These are phyloP conservation scores for Agrocybe pediades DNA, from an alignment of 768 basidiomycete genomes.

Conservation along the genomic window DNA sequence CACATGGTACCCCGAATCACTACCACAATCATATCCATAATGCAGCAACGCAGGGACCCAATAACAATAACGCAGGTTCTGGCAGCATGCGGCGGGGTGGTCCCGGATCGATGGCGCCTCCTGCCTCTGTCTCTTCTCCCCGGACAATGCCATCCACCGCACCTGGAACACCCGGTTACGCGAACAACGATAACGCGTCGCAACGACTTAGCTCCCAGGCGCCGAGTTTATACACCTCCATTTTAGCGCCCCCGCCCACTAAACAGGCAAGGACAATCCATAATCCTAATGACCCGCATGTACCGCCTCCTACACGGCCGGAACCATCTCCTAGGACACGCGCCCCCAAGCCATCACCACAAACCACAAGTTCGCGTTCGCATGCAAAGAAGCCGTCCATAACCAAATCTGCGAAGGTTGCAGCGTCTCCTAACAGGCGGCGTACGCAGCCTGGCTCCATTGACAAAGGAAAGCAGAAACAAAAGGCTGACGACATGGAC, in stretches of 20 bases:
- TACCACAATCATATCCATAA: conserved; percentile 56
- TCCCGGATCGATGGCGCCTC: conserved; percentile 49
- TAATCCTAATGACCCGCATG: conserved; percentile 70
- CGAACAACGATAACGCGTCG: conserved; percentile 32
- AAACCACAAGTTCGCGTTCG: conserved; percentile 52
- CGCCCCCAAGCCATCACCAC: conserved; percentile 37
- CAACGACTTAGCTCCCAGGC: conserved; percentile 37
- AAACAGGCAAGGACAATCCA: conserved; percentile 82
- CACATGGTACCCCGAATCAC: conserved; percentile 43
- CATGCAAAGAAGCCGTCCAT: conserved; percentile 38
- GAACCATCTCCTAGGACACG: conserved; percentile 45
- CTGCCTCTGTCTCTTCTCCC: conserved; percentile 40
- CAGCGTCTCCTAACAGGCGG: conserved; percentile 41
- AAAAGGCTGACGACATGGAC: conserved; percentile 27
- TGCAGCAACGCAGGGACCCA: conserved; percentile 51
- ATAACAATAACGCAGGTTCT: conserved; percentile 29
- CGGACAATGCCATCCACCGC: conserved; percentile 45
- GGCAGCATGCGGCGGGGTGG: conserved; percentile 35
- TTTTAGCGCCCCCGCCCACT: conserved; percentile 74
- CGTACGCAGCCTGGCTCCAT: conserved; percentile 39
- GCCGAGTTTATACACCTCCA: conserved; percentile 71
- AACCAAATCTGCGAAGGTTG: conserved; percentile 31
- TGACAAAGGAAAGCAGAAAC: conserved; percentile 54
- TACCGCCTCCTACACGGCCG: conserved; percentile 52
- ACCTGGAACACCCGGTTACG: conserved; percentile 30